A percentile compares a stretch with the other conserved stretches of the same genome.
phyloP scores from a whole-genome alignment of 2,329 filamentous ascomycete genomes.

The Cladosporium halotolerans region DNA sequence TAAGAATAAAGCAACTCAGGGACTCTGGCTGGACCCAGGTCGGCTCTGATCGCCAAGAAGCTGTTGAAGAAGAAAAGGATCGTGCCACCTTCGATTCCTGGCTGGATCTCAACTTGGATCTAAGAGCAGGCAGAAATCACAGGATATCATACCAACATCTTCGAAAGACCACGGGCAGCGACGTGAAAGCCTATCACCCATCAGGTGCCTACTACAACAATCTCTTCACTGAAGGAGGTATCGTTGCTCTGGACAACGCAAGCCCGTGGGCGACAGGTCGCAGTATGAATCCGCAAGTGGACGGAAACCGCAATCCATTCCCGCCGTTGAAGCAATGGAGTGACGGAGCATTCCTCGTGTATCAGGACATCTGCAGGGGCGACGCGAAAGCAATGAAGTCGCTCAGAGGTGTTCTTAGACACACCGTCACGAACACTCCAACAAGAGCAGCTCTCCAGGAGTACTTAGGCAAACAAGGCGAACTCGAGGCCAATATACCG shows the following conservation, averaged over 20 bases:
- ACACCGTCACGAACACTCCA: background rate
- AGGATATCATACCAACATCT: constrained; percentile 2
- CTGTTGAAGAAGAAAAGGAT: background rate
- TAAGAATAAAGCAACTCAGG: background rate
- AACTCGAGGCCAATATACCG: background rate
- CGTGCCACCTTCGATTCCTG: constrained; percentile 2
- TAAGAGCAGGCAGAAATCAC: background rate
- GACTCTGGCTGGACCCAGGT: constrained; percentile 2
- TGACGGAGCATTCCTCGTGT: constrained; percentile 7
- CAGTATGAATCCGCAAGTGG: background rate
- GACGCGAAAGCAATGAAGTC: constrained; percentile 3
- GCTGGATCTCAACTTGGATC: constrained; percentile 2
- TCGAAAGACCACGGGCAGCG: background rate
- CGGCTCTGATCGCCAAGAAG: background rate
- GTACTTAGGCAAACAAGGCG: background rate
- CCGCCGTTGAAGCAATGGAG: constrained; percentile 10
- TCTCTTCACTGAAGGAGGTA: background rate
- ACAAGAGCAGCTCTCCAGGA: background rate
- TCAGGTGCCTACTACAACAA: constrained; percentile 5
- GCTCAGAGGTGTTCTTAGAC: constrained; percentile 1
- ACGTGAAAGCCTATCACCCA: constrained; percentile 1
- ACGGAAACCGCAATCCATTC: background rate
- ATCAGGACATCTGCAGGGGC: constrained; percentile 2
- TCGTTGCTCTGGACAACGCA: constrained; percentile 3
- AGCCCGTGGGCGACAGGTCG: constrained; percentile 5